Percentiles rank a stretch among this genome's conserved stretches.
Evolutionary conservation across 108 stramenopile genomes (phyloP).

Genomic region (Nitzschia sp.): DNA sequence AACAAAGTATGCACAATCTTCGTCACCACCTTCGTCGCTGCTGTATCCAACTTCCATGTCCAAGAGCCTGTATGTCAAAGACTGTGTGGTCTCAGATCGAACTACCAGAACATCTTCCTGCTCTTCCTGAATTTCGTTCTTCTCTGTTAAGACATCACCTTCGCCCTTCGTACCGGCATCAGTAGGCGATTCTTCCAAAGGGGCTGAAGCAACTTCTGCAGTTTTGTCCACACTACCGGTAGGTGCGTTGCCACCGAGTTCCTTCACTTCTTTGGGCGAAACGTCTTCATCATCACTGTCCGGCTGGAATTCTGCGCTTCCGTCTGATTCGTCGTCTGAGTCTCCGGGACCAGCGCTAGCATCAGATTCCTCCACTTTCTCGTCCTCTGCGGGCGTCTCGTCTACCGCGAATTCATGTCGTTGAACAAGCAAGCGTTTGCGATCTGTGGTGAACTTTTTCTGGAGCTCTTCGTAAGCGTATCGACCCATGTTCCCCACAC

Average conservation of each 20-base stretch:
- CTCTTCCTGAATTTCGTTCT: background rate
- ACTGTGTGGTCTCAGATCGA: constrained; percentile 74
- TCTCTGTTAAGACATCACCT: constrained; percentile 12
- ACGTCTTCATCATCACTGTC: constrained; percentile 78
- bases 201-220: constrained; percentile 7
- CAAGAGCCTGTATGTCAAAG: constrained; percentile 66
- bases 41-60: constrained; percentile 85
- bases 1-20: constrained; percentile 73
- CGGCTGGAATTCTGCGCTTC: constrained; percentile 73
- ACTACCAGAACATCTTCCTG: constrained; percentile 29
- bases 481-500: constrained; percentile 66
- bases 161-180: constrained; percentile 4
- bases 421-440: constrained; percentile 69
- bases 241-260: constrained; percentile 2
- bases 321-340: constrained; percentile 71
- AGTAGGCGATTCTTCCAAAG: background rate
- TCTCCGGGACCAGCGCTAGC: constrained; percentile 40
- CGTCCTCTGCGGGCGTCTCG: constrained; percentile 32
- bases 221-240: background rate
- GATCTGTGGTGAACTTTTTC: constrained; percentile 64
- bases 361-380: constrained; percentile 42
- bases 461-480: constrained; percentile 58
- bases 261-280: constrained; percentile 26
- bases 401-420: constrained; percentile 27
- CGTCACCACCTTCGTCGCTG: constrained; percentile 91